These are phyloP conservation scores for Globisporangium polare DNA, from an alignment of 352 stramenopile species.

Conservation along the genomic window DNA sequence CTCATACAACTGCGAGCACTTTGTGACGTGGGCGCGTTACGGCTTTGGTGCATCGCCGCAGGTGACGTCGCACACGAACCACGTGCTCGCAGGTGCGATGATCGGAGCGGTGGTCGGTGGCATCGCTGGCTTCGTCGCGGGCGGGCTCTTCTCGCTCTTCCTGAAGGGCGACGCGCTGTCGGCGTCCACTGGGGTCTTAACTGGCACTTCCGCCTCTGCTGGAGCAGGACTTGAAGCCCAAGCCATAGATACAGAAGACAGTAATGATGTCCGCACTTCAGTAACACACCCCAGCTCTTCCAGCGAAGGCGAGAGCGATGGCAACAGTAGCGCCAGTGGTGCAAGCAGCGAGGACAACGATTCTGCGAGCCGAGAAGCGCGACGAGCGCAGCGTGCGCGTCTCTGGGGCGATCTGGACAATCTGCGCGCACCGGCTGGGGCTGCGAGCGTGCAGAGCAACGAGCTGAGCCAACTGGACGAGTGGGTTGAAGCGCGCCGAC, in stretches of 20 bases:
- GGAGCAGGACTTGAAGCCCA: conserved; percentile 5
- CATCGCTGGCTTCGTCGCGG: conserved; percentile 53
- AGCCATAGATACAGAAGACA: not conserved
- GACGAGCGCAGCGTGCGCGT: conserved; percentile 26
- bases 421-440: not conserved
- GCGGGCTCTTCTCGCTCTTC: conserved; percentile 56
- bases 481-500: conserved; percentile 42
- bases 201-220: conserved; percentile 1
- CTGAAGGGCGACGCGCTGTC: conserved; percentile 53
- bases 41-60: conserved; percentile 53
- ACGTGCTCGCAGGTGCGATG: conserved; percentile 58
- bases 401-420: conserved; percentile 37
- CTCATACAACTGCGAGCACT: conserved; percentile 71
- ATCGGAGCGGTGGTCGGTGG: conserved; percentile 55
- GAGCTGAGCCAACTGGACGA: conserved; percentile 40
- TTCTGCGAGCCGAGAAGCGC: not conserved
- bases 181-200: conserved; percentile 26
- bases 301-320: conserved; percentile 10
- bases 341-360: not conserved
- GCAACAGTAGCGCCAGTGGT: conserved; percentile 2
- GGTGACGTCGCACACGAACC: conserved; percentile 45
- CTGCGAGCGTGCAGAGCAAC: conserved; percentile 27
- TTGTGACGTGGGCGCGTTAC: conserved; percentile 73
- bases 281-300: not conserved
- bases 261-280: not conserved